These are phyloP conservation scores for Cutaneotrichosporon sp. DNA, from an alignment of 1,284 basidiomycete species.

Conservation along the genomic window DNA sequence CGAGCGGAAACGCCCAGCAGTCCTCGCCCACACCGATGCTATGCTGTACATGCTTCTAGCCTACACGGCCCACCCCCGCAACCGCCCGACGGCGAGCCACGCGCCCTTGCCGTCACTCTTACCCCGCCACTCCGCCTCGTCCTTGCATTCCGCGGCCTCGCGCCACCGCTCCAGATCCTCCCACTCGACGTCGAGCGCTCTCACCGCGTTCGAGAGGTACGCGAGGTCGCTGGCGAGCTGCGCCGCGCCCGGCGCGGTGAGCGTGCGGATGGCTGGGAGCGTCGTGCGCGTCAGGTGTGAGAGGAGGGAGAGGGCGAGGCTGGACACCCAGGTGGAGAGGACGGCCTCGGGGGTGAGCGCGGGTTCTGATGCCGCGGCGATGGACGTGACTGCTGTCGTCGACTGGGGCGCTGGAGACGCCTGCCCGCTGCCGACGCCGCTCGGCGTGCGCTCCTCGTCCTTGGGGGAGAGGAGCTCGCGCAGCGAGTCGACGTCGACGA, in stretches of 20 bases:
- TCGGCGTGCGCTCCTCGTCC: slow-evolving; percentile 17
- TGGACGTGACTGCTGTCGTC: slow-evolving; percentile 4
- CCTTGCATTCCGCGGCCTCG: slow-evolving; percentile 63
- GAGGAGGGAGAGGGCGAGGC: slow-evolving; percentile 77
- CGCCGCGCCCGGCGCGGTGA: slow-evolving; percentile 68
- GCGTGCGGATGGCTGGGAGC: slow-evolving; percentile 62
- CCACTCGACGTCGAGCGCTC: slow-evolving; percentile 83
- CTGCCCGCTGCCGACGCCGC: background rate
- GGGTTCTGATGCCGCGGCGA: slow-evolving; percentile 49
- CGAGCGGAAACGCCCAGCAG: no score
- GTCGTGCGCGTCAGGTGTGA: slow-evolving; percentile 68
- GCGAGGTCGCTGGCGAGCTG: slow-evolving; percentile 86
- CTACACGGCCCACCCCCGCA: slow-evolving; percentile 10
- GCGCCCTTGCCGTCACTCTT: slow-evolving; percentile 22
- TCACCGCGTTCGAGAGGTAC: slow-evolving; percentile 87
- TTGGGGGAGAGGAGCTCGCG: slow-evolving; percentile 53
- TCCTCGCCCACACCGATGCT: background rate
- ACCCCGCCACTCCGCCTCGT: slow-evolving; percentile 55
- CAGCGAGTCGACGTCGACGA: slow-evolving; percentile 63
- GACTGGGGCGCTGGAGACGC: slow-evolving; percentile 25
- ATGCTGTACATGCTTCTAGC: background rate
- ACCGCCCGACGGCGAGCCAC: slow-evolving; percentile 17
- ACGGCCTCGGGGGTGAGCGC: slow-evolving; percentile 64
- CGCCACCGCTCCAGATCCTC: slow-evolving; percentile 73
- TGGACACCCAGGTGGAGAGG: slow-evolving; percentile 84